Base-by-base conservation (phyloP, 1,284 basidiomycete species). In the Anthracocystis panici-leucophaei region DNA sequence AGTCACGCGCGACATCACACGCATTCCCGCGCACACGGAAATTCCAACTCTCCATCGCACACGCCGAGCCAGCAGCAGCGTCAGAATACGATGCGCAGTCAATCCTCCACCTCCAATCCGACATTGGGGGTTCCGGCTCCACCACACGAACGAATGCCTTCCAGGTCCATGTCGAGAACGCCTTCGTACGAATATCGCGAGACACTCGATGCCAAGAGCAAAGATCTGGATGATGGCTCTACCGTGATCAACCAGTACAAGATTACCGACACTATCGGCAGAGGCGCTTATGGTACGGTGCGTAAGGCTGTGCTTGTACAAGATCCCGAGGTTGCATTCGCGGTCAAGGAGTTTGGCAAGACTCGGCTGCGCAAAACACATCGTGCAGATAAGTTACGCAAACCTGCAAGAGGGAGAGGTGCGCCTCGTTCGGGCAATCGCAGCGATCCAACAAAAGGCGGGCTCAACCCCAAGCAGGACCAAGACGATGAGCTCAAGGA, bases 261-360 rank as follows among this genome's bases (percentile, higher is more conserved):
- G 50, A 80, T 85, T 46, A 65, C 68, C 21, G 69, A 78, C 7
- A 59, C 78, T n/a, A 80, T 85, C 27, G 83, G 83, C 0, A 61
- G 77, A 16, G 83, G 83, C 6, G 71, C 82, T 4, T 85, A 82
- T 46, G 83, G 81, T 0, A 74, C 62, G 10, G 83, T 85, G 0
- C 75, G 80, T 49, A 66, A 77, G 12, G 83, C 82, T 18, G 50
- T 70, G 49, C 58, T 81, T 29, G 51, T 63, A 31, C 65, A 78
- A 11, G 75, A 84, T 20, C 68, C 65, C 14, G 41, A 46, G n/a
- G 57, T 65, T 20, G 57, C 51, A 18, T 73, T 77, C 23, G 78
- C 74, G 14, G 74, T 85, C 60, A 85, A 85, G 49, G 83, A 85
- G 62, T 82, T 85, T 31, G 80, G 82, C 57, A 85, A 85, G 60